phyloP scores from a whole-genome alignment of 768 basidiomycete species.

The Hydnomerulius pinastri region DNA sequence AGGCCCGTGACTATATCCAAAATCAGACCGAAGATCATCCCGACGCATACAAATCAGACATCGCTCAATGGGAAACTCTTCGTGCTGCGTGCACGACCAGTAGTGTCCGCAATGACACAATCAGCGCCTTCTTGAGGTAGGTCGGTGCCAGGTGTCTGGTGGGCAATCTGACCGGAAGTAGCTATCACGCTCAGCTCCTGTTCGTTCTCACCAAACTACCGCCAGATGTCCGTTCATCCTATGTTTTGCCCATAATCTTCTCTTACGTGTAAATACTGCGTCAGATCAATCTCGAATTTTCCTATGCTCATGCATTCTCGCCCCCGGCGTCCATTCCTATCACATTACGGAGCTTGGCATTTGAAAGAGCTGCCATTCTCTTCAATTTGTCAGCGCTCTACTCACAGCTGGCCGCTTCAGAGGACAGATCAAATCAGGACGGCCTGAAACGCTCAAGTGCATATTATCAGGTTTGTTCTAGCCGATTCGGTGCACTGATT shows the following conservation, averaged over 20 bases:
- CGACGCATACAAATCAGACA: constrained; percentile 81
- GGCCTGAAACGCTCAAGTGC: constrained; percentile 81
- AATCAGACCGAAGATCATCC: constrained; percentile 73
- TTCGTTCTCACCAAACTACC: constrained; percentile 87
- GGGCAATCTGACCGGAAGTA: constrained; percentile 32
- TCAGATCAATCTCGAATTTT: constrained; percentile 69
- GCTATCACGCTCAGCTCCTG: constrained; percentile 90
- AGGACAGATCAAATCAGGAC: constrained; percentile 71
- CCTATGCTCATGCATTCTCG: constrained; percentile 76
- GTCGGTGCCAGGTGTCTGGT: constrained; percentile 24
- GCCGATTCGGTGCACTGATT: constrained; percentile 8
- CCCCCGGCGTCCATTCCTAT: constrained; percentile 52
- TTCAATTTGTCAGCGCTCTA: constrained; percentile 90
- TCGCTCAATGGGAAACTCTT: constrained; percentile 67
- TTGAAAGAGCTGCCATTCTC: constrained; percentile 75
- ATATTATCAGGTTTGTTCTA: constrained; percentile 61
- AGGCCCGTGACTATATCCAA: constrained; percentile 68
- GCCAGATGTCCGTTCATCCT: constrained; percentile 52
- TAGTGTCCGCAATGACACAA: constrained; percentile 53
- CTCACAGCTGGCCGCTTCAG: constrained; percentile 71
- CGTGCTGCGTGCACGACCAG: constrained; percentile 59
- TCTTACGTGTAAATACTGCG: constrained; percentile 8
- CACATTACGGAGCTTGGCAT: constrained; percentile 71
- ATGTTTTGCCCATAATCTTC: constrained; percentile 7
- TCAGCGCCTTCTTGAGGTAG: constrained; percentile 58